Conservation (phyloP, 352 stramenopile genomes). For the Globisporangium acanthophoron region DNA sequence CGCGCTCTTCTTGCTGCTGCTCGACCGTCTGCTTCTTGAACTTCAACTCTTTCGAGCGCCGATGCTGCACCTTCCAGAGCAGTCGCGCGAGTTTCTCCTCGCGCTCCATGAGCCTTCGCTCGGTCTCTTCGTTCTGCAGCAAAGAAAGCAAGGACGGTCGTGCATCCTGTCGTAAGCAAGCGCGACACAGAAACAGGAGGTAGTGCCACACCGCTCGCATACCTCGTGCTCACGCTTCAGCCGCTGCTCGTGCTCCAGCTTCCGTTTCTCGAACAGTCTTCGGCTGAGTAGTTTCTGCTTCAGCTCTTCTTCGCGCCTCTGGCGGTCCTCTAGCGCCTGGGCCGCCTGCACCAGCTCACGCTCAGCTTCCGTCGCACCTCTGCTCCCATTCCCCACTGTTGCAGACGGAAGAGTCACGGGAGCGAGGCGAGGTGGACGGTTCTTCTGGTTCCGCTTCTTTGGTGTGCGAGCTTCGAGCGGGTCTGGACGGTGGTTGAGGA, state of each 20-base stretch:
- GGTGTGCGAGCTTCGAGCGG: conserved; percentile 18
- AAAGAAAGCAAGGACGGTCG: background rate
- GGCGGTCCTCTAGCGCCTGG: conserved; percentile 20
- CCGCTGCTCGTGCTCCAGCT: conserved; percentile 29
- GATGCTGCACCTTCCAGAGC: conserved; percentile 46
- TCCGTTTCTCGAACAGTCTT: conserved; percentile 29
- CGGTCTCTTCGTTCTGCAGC: conserved; percentile 42
- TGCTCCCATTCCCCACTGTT: background rate
- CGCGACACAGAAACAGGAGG: conserved; percentile 6
- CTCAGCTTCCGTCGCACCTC: background rate
- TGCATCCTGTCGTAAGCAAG: background rate
- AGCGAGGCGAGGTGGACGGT: conserved; percentile 30
- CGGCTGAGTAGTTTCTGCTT: conserved; percentile 37
- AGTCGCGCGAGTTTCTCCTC: conserved; percentile 63
- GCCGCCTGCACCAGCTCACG: conserved; percentile 2
- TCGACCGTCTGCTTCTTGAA: conserved; percentile 37
- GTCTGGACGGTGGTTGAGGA: background rate
- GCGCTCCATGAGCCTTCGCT: conserved; percentile 62
- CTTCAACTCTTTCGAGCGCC: conserved; percentile 38
- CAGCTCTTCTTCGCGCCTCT: conserved; percentile 36
- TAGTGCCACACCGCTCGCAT: conserved; percentile 13
- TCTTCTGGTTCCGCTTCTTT: conserved; percentile 44
- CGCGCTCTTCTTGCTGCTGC: conserved; percentile 59
- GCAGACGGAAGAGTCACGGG: conserved; percentile 18
- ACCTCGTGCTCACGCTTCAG: conserved; percentile 32